Evolutionary conservation across 495 filamentous ascomycete species (phyloP), one percentile per base, ranked within the genome.

Genomic region (Penicillium longicatenatum): DNA sequence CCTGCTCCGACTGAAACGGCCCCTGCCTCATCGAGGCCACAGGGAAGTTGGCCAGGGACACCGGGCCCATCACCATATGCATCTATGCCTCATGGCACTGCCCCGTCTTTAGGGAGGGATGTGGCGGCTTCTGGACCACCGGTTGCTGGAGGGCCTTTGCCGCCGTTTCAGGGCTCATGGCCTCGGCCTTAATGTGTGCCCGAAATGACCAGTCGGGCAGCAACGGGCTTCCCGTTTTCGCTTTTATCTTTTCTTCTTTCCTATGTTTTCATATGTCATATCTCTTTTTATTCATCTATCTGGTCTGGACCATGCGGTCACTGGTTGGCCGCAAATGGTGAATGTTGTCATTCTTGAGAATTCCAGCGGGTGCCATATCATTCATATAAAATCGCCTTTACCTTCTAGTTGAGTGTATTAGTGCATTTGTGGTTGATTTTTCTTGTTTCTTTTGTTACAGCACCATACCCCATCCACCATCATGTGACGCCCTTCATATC

Each of bases 131-230:
- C 57, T 2, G 51, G 42, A 16, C 59, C 64, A 30, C 52, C 65
- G 3, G 47, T 68, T 20, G 26, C 64, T 44, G 67, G 67, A 10
- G 58, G 52, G 3, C 35, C 59, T 17, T 33, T 70, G 30, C 64
- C 67, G 17, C 67, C 64, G 24, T 53, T 68, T 22, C 64, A 69
- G 37, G 60, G 61, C 12, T 39, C 59, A 17, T 70, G 67, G 67
- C 46, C 62, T n/a, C 59, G 62, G 12, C 22, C 55, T 46, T 67
- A 45, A 62, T 9, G 4, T 24, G 30, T 35, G n/a, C 24, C 29
- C 22, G 22, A 35, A 24, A 19, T 24, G 2, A 2, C 11, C 7
- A 19, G 29, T 52, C 31, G 24, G 14, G 37, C 24, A 24, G 33
- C n/a, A 52, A 45, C 11, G 2, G n/a, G 11, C n/a, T n/a, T 17